Conservation (phyloP, 1,139 yeast genomes). For the Nadsonia starkeyi-henricii region DNA sequence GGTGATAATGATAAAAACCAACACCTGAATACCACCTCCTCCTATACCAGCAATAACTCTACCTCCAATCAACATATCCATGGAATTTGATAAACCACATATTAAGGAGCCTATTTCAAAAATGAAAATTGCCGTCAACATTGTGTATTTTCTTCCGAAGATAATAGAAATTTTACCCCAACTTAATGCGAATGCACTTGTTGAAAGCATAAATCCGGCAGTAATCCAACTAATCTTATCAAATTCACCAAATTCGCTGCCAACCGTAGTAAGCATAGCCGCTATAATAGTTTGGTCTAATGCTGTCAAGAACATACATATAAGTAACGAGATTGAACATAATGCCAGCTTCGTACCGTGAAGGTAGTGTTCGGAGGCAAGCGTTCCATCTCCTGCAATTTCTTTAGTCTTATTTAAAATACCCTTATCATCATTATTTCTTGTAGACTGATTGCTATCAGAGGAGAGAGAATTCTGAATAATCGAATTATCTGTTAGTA, state of each 20-base stretch:
- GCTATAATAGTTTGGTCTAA: slow-evolving; percentile 17
- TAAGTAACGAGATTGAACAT: slow-evolving; percentile 33
- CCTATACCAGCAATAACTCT: slow-evolving; percentile 56
- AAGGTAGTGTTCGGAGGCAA: slow-evolving; percentile 22
- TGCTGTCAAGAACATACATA: slow-evolving; percentile 35
- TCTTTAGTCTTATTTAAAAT: neutral
- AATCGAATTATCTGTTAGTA: too few relatives aligned
- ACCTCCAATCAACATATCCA: slow-evolving; percentile 50
- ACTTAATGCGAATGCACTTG: slow-evolving; percentile 42
- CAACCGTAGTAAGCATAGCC: slow-evolving; percentile 12
- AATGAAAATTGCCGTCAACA: slow-evolving; percentile 36
- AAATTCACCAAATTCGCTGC: slow-evolving; percentile 43
- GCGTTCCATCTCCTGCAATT: slow-evolving; percentile 15
- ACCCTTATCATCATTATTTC: too few relatives aligned
- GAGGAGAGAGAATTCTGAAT: too few relatives aligned
- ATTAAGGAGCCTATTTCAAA: slow-evolving; percentile 51
- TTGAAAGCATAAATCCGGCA: slow-evolving; percentile 28
- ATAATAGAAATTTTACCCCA: slow-evolving; percentile 51
- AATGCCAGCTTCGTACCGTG: slow-evolving; percentile 30
- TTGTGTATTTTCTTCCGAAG: slow-evolving; percentile 42
- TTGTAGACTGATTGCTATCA: too few relatives aligned
- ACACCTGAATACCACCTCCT: slow-evolving; percentile 48
- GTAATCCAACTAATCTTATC: slow-evolving; percentile 18
- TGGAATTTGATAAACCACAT: slow-evolving; percentile 37
- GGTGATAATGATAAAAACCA: slow-evolving; percentile 41